A percentile compares a stretch with the other conserved stretches of the same genome.
These are phyloP conservation scores for Hura crepitans DNA, from an alignment of 441 rosid species.

Conservation along the genomic window DNA sequence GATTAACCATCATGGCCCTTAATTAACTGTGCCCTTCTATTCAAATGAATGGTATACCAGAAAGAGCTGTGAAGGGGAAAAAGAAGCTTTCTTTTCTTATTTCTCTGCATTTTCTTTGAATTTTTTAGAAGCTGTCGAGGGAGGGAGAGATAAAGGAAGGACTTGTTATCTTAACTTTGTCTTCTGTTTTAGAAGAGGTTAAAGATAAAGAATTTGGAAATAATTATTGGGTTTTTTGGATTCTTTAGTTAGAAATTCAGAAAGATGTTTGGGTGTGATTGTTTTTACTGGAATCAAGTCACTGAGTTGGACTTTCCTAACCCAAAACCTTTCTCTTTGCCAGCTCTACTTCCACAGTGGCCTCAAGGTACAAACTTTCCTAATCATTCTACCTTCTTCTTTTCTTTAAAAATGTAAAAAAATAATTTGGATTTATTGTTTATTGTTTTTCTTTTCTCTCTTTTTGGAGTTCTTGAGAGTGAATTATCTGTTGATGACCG, in stretches of 20 bases:
- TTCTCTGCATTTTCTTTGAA: conserved; percentile 10
- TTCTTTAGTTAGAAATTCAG: not conserved
- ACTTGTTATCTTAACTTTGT: not conserved
- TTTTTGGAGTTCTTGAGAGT: not conserved
- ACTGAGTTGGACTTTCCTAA: conserved; percentile 25
- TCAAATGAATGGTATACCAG: not conserved
- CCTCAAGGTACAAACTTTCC: conserved; percentile 49
- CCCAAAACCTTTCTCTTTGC: conserved; percentile 56
- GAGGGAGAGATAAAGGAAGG: conserved; percentile 1
- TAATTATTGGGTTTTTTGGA: conserved; percentile 32
- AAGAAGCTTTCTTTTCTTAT: not conserved
- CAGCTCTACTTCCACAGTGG: conserved; percentile 60
- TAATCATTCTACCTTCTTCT: not conserved
- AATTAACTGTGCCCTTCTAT: not conserved
- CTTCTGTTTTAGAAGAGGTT: not conserved
- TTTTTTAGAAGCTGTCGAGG: not conserved
- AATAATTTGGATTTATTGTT: not conserved
- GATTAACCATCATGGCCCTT: not conserved
- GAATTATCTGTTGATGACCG: not conserved
- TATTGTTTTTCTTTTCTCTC: not conserved
- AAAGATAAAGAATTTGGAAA: conserved; percentile 13
- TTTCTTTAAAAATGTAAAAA: too few species aligned
- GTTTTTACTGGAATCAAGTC: conserved; percentile 52
- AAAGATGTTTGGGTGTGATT: conserved; percentile 70
- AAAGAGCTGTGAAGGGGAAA: not conserved